Conservation (phyloP, 208 protist genomes). For the Naegleria gruberi region DNA sequence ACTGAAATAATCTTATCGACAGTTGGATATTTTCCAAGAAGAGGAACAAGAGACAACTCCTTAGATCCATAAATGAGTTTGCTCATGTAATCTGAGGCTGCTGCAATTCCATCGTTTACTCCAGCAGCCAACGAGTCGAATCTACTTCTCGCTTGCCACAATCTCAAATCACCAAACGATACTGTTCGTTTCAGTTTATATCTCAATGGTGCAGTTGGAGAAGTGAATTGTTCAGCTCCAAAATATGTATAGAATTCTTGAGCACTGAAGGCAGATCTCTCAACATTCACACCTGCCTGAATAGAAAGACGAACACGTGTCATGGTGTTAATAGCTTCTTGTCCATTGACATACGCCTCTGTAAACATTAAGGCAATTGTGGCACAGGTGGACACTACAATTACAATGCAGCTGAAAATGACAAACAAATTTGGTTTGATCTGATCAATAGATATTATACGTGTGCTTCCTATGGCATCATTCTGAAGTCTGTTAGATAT, state of each 20-base stretch:
- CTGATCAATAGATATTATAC: not conserved
- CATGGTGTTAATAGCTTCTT: not conserved
- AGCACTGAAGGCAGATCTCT: not conserved
- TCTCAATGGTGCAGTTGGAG: not conserved
- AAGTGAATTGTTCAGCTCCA: not conserved
- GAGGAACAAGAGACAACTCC: not conserved
- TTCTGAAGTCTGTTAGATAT: not conserved
- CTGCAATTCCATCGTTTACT: not conserved
- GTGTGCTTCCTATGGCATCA: not conserved
- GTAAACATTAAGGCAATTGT: not conserved
- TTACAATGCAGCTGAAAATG: not conserved
- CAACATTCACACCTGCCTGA: not conserved
- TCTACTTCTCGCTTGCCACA: not conserved
- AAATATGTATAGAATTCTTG: not conserved
- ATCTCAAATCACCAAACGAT: not conserved
- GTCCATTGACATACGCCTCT: not conserved
- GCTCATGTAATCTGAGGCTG: not conserved
- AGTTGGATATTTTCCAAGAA: not conserved
- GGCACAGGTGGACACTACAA: not conserved
- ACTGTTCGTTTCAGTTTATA: not conserved
- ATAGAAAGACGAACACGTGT: not conserved
- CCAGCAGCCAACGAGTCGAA: not conserved
- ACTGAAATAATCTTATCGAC: not conserved
- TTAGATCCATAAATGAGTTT: not conserved
- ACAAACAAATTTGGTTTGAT: not conserved